Base-by-base conservation (phyloP, 345 rosid species). In the Melaleuca alternifolia region DNA sequence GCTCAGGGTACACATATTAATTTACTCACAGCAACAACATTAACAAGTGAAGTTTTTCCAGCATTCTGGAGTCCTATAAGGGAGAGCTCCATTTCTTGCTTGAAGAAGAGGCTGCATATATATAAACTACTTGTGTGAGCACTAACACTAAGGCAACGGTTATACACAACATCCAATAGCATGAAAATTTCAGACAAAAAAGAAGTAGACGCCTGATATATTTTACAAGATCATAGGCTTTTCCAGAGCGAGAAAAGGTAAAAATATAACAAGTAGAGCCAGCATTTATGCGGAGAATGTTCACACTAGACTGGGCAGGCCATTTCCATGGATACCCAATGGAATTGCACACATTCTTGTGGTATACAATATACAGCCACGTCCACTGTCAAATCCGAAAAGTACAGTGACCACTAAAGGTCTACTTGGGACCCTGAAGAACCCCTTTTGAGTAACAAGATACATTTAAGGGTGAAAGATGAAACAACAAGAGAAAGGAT, bases 11-110 rank as follows among this genome's bases (percentile, higher is more conserved):
- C 33, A 51, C 46, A 41, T 28, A 41, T 51, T 48, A 85, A 76
- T 76, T 71, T 85, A 91, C 96, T 93, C 89, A 95, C 98, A 0
- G 98, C 96, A 82, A 95, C 88, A 86, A 94, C 96, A 84, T 94
- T 94, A 85, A 95, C 96, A 85, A 95, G 98, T 54, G 98, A 95
- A 57, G 98, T 95, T 89, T 95, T 94, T 85, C 98, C 98, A 54
- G 96, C 96, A 92, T 95, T 95, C 85, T 95, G 98, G 89, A 95
- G 96, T 84, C 98, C 98, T 85, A 95, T 95, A 57, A 95, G 90
- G n/a, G 98, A 94, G 76, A 95, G 92, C 91, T 94, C 98, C 96
- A 95, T 95, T 89, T 95, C 96, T 89, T 95, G 98, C 91, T 95
- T 94, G 89, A 93, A 95, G 87, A 95, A 95, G 51, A 94, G 96